Evolutionary conservation across 495 filamentous ascomycete genomes (phyloP).

Genomic region (Peziza echinospora): DNA sequence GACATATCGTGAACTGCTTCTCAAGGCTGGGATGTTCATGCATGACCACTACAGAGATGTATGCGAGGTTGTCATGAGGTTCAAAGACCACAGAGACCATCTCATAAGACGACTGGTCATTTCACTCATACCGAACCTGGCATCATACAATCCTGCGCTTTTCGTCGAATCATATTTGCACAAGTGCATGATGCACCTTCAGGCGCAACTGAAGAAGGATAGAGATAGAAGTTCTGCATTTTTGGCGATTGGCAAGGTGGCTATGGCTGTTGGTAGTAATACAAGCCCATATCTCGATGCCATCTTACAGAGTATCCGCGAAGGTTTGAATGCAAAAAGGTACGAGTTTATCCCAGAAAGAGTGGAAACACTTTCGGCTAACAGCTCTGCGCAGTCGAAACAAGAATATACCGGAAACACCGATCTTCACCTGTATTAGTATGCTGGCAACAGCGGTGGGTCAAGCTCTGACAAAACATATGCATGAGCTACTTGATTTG

Average conservation of each 20-base stretch:
- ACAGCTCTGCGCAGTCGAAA: constrained; percentile 50
- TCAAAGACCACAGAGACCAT: constrained; percentile 76
- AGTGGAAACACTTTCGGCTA: constrained; percentile 3
- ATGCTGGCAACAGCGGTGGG: constrained; percentile 87
- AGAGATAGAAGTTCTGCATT: constrained; percentile 85
- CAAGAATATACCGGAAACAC: constrained; percentile 55
- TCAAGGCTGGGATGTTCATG: constrained; percentile 98
- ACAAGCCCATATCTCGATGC: constrained; percentile 91
- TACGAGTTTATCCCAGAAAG: constrained; percentile 20
- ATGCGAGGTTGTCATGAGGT: constrained; percentile 71
- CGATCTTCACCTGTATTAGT: constrained; percentile 95
- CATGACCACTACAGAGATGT: constrained; percentile 65
- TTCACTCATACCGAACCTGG: constrained; percentile 73
- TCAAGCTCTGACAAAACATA: constrained; percentile 91
- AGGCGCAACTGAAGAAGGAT: constrained; percentile 84
- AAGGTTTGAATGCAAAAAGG: constrained; percentile 66
- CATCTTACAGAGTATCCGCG: constrained; percentile 75
- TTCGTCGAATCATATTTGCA: constrained; percentile 70
- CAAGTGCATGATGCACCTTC: constrained; percentile 90
- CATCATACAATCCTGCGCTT: constrained; percentile 69
- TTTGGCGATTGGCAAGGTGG: constrained; percentile 82
- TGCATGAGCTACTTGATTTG: constrained; percentile 84
- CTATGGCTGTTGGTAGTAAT: constrained; percentile 78
- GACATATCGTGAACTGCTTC: constrained; percentile 69
- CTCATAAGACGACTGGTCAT: constrained; percentile 77